Evolutionary conservation across 768 basidiomycete species (phyloP).

Genomic region (Termitomyces sp.): DNA sequence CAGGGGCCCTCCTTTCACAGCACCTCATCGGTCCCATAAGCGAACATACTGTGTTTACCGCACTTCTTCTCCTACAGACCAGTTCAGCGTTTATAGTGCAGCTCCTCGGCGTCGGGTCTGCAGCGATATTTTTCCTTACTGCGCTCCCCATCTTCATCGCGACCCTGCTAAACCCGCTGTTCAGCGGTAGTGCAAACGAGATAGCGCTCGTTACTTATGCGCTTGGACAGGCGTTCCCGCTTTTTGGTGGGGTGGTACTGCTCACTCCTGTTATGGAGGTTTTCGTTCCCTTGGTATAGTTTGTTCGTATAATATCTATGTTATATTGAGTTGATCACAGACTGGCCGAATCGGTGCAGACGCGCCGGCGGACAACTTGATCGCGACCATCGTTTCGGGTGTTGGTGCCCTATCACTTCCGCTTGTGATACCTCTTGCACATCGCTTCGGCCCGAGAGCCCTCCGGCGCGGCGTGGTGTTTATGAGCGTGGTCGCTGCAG

Average conservation of each 20-base stretch:
- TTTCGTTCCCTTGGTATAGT: slow-evolving; percentile 79
- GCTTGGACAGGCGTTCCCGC: slow-evolving; percentile 48
- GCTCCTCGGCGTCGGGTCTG: slow-evolving; percentile 64
- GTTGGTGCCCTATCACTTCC: slow-evolving; percentile 55
- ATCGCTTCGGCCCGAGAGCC: slow-evolving; percentile 50
- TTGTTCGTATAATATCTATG: neutral
- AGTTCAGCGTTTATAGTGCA: slow-evolving; percentile 56
- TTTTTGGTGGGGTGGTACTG: slow-evolving; percentile 54
- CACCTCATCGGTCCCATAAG: slow-evolving; percentile 42
- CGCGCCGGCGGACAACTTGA: slow-evolving; percentile 84
- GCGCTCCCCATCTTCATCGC: slow-evolving; percentile 51
- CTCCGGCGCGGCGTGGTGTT: slow-evolving; percentile 36
- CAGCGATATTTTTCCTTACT: slow-evolving; percentile 65
- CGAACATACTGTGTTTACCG: slow-evolving; percentile 60
- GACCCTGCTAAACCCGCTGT: slow-evolving; percentile 44
- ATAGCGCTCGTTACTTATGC: slow-evolving; percentile 62
- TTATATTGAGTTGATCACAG: slow-evolving; percentile 26
- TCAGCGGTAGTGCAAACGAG: slow-evolving; percentile 21
- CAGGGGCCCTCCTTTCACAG: slow-evolving; percentile 64
- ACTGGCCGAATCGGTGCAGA: slow-evolving; percentile 80
- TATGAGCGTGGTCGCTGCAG: slow-evolving; percentile 38
- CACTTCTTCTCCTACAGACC: slow-evolving; percentile 56
- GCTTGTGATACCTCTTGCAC: slow-evolving; percentile 62
- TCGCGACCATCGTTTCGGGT: slow-evolving; percentile 68
- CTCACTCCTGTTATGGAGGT: slow-evolving; percentile 67